phyloP scores from a whole-genome alignment of 1,139 yeast species.

The Wickerhamomyces sp. region DNA sequence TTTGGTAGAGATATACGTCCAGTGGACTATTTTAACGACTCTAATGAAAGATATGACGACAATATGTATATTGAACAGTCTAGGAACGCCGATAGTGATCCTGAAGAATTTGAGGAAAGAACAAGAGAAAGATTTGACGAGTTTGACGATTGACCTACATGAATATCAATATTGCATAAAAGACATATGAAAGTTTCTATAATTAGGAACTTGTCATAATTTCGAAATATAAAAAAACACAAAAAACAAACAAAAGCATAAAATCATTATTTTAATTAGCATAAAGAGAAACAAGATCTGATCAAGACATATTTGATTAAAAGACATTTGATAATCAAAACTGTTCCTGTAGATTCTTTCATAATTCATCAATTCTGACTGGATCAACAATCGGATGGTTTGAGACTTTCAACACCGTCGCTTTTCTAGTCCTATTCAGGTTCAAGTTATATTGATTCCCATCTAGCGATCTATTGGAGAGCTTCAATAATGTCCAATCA shows the following conservation, averaged over 20 bases:
- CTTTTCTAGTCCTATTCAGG: constrained; percentile 10
- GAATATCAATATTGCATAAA: too few species aligned
- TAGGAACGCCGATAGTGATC: constrained; percentile 4
- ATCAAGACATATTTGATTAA: too few species aligned
- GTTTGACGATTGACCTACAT: background rate
- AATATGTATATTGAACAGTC: background rate
- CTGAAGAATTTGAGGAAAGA: constrained; percentile 1
- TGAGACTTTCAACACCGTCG: constrained; percentile 4
- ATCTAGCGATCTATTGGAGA: constrained; percentile 8
- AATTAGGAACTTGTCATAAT: too few species aligned
- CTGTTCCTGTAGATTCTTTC: too few species aligned
- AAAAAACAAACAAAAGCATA: too few species aligned
- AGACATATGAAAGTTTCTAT: too few species aligned
- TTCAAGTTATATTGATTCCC: constrained; percentile 10
- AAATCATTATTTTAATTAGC: background rate
- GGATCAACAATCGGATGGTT: constrained; percentile 1
- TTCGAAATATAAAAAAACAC: background rate
- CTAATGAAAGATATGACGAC: background rate
- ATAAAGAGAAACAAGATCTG: too few species aligned
- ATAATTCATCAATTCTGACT: too few species aligned
- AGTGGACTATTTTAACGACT: background rate
- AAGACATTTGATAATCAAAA: too few species aligned
- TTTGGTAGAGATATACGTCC: background rate
- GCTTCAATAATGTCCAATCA: constrained; percentile 21
- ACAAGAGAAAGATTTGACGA: background rate